These are phyloP conservation scores for Trichoderma gamsii DNA, from an alignment of 495 filamentous ascomycete species.

Conservation along the genomic window DNA sequence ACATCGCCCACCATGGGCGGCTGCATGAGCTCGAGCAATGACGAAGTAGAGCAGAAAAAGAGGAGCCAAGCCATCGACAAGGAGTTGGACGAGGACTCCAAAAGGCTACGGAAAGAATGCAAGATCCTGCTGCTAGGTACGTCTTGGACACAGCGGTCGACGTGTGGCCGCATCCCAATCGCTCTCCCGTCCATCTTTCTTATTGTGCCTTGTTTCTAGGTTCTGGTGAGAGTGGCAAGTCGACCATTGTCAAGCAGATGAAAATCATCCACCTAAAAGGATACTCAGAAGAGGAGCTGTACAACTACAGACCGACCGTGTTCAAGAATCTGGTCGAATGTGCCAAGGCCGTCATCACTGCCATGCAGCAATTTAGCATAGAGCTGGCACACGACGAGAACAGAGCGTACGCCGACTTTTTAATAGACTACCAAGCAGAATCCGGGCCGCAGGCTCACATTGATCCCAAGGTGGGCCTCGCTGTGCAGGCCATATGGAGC, in stretches of 20 bases:
- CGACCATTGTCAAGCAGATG: constrained; percentile 99
- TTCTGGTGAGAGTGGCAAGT: constrained; percentile 97
- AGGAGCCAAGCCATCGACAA: constrained; percentile 89
- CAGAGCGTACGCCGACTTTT: constrained; percentile 65
- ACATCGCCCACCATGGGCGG: constrained; percentile 64
- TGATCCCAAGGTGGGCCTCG: constrained; percentile 70
- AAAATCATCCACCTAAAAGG: constrained; percentile 99
- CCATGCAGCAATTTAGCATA: constrained; percentile 82
- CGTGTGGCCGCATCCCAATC: neutral
- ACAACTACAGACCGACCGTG: constrained; percentile 86
- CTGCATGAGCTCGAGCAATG: constrained; percentile 78
- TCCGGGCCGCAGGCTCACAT: constrained; percentile 79
- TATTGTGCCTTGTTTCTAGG: constrained; percentile 45
- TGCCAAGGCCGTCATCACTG: constrained; percentile 82
- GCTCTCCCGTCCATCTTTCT: constrained; percentile 16
- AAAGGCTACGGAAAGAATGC: constrained; percentile 88
- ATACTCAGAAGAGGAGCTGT: constrained; percentile 85
- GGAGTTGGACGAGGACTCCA: constrained; percentile 85
- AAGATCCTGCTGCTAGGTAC: constrained; percentile 93
- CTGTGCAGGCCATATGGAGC: constrained; percentile 81
- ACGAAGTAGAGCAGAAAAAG: constrained; percentile 86
- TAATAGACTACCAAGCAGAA: constrained; percentile 83
- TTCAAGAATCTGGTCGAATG: constrained; percentile 98
- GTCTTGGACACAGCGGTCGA: constrained; percentile 26
- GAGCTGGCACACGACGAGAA: constrained; percentile 65